Evolutionary conservation across 306 rosid species (phyloP), one percentile per base, ranked within the genome.

Genomic region (Acacia acuminata): DNA sequence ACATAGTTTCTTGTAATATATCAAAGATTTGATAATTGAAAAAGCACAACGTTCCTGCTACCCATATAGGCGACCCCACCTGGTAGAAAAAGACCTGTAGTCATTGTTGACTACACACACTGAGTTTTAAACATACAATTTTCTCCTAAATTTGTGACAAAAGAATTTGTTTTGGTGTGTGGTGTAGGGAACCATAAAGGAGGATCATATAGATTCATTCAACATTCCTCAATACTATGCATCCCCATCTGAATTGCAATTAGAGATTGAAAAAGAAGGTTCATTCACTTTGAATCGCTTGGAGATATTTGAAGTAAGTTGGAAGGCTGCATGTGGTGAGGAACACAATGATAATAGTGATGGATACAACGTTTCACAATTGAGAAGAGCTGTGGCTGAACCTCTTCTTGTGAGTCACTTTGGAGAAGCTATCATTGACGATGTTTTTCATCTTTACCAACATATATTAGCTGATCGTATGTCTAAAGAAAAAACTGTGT

Each of bases 341-440:
- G 58, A 51, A 51, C 58, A 13, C n/a, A 51, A 16, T 51, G 20
- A 51, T 51, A 51, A 14, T 51, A 16, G n/a, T 6, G n/a, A 51
- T 51, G 58, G 58, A 17, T 17, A 8, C 73, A 36, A 34, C 13
- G 36, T 63, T 5, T 40, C 68, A 12, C 17, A 63, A 25, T 25
- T 13, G 5, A 1, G 27, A 0, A 63, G 68, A 27, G 68, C 68
- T 63, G 19, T 13, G 20, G 68, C 20, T 4, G 68, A 63, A 63
- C 90, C 91, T 25, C 65, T 88, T 19, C 68, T 55, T 8, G 22
- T 22, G 4, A 81, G 34, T 73, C 91, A 88, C 45, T 90, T 88
- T 34, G 90, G 89, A 24, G 86, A 86, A 75, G 83, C 60, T 10
- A 83, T 88, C n/a, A 86, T 88, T 17, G 91, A 90, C 5, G 84